phyloP scores from a whole-genome alignment of 1,139 yeast genomes.

The Eremothecium cymbalariae region DNA sequence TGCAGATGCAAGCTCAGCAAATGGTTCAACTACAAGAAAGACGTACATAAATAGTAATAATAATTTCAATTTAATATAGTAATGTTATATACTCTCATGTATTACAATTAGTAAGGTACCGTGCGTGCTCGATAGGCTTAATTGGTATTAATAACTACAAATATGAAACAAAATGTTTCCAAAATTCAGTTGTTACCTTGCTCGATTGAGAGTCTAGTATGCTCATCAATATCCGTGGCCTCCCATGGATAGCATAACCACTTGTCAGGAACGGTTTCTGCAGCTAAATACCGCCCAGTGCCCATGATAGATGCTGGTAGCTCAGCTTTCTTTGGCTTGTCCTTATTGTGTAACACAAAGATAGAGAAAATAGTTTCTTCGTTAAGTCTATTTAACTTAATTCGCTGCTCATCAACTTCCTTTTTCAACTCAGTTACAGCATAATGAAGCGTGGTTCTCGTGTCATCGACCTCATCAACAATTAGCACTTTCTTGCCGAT shows the following conservation, averaged over 20 bases:
- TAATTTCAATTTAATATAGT: neutral
- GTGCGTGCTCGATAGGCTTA: neutral
- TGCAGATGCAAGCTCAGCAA: slow-evolving; percentile 78
- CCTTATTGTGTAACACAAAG: slow-evolving; percentile 53
- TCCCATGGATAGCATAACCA: slow-evolving; percentile 68
- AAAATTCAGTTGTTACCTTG: slow-evolving; percentile 47
- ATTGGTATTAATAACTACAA: neutral
- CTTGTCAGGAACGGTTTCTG: slow-evolving; percentile 45
- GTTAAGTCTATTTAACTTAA: slow-evolving; percentile 29
- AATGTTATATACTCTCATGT: neutral
- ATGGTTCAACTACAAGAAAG: slow-evolving; percentile 57
- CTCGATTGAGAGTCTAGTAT: slow-evolving; percentile 60
- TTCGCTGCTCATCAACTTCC: slow-evolving; percentile 56
- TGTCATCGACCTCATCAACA: slow-evolving; percentile 93
- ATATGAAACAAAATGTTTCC: neutral
- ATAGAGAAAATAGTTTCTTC: slow-evolving; percentile 45
- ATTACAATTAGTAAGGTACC: neutral
- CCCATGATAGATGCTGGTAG: slow-evolving; percentile 41
- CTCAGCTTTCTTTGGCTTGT: slow-evolving; percentile 48
- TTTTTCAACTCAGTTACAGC: slow-evolving; percentile 81
- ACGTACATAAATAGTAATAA: slow-evolving; percentile 9
- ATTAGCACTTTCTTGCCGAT: slow-evolving; percentile 77
- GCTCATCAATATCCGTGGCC: slow-evolving; percentile 72
- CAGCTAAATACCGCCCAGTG: slow-evolving; percentile 44
- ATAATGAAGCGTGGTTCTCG: slow-evolving; percentile 89